Evolutionary conservation across 2,329 filamentous ascomycete genomes (phyloP).

Genomic region (Ascocoryne sarcoides): DNA sequence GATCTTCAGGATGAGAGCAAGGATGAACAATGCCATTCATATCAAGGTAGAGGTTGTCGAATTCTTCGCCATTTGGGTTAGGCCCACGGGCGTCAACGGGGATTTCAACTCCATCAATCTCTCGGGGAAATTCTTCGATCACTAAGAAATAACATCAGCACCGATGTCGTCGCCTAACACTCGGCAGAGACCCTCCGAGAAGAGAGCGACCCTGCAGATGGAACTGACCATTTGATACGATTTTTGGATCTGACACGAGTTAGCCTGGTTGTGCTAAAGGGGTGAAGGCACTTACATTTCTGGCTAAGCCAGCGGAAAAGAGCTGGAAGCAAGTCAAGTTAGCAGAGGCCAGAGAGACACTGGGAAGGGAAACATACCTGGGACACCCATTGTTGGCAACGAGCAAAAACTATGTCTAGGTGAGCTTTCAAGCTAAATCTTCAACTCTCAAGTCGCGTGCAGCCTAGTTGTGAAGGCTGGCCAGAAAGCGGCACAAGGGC

Average conservation of each 20-base stretch:
- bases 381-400: constrained; percentile 26
- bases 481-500: no score
- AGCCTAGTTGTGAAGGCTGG: no score
- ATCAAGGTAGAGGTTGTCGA: constrained; percentile 95
- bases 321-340: constrained; percentile 11
- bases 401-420: background rate
- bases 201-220: constrained; percentile 36
- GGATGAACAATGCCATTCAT: constrained; percentile 99
- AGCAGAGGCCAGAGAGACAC: constrained; percentile 2
- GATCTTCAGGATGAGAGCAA: constrained; percentile 93
- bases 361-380: constrained; percentile 14
- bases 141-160: constrained; percentile 37
- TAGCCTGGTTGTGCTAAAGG: background rate
- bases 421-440: no score
- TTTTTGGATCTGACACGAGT: constrained; percentile 50
- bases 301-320: constrained; percentile 86
- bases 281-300: constrained; percentile 55
- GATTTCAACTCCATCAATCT: constrained; percentile 74
- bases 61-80: constrained; percentile 96
- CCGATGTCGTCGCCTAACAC: no score
- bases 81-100: constrained; percentile 76
- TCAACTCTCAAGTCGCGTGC: no score
- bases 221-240: constrained; percentile 44
- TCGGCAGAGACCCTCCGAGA: no score
- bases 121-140: constrained; percentile 72